phyloP scores from a whole-genome alignment of 2,329 filamentous ascomycete species.

The Phialophora tarda region DNA sequence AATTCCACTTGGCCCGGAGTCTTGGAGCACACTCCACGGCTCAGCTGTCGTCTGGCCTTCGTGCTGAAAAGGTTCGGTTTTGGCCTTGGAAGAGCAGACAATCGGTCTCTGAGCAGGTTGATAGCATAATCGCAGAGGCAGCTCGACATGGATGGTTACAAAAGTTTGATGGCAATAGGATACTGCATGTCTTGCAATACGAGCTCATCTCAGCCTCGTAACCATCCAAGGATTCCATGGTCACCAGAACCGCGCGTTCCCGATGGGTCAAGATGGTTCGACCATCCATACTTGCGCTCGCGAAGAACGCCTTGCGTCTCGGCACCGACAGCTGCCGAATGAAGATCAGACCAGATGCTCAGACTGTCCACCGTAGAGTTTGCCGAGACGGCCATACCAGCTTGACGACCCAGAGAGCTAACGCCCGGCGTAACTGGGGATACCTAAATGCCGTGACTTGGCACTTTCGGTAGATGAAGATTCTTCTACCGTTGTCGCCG shows the following conservation, averaged over 20 bases:
- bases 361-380: too few species aligned
- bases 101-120: neutral
- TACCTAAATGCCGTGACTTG: constrained; percentile 2
- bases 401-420: too few species aligned
- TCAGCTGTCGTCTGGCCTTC: neutral
- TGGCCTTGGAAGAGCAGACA: neutral
- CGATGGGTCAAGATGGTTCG: neutral
- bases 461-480: neutral
- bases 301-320: neutral
- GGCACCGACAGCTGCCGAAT: too few species aligned
- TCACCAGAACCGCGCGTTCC: neutral
- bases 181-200: too few species aligned
- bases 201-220: neutral
- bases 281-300: neutral
- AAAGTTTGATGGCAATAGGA: too few species aligned
- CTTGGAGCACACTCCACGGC: too few species aligned
- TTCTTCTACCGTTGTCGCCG: neutral
- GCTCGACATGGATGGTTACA: neutral
- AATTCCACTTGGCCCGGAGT: neutral
- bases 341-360: too few species aligned
- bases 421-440: neutral
- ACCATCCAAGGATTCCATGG: too few species aligned
- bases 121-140: neutral
- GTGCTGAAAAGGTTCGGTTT: neutral
- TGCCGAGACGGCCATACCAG: too few species aligned